Base-by-base conservation (phyloP, 306 rosid species). In the Inga leiocalycina region DNA sequence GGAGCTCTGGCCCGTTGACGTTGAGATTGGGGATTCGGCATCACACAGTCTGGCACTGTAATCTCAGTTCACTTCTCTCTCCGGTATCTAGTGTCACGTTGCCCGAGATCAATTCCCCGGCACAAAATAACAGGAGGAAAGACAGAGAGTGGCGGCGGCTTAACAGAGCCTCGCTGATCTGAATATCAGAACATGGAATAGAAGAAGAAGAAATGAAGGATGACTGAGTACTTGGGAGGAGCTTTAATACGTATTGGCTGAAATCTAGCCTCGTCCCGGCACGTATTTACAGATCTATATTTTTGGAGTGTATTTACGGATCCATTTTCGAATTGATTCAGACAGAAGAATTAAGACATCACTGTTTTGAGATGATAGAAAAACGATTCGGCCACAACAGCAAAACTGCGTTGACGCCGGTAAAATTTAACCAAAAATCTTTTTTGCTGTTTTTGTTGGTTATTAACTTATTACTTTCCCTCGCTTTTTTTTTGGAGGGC, bases 1-100 rank as follows among this genome's bases (percentile, higher is more conserved):
- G 90, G 81, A 34, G 78, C 20, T 61, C 84, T 80, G 16, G 80
- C 80, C 15, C 92, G 85, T 37, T 80, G 89, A 65, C 82, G 88
- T 52, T 86, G 91, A 32, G 89, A 51, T 24, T 91, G 92, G 10
- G 89, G 83, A 49, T 81, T 84, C 81, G 87, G 91, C 98, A 92
- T 92, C 81, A 24, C 62, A 16, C 67, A 15, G 51, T 43, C 9
- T 43, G 65, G 64, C 77, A 59, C 77, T 52, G 73, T 44, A 43
- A 70, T 79, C 65, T n/a, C 84, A 65, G 76, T 68, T 24, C 30
- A 5, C 65, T 16, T 79, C 65, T 78, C 66, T 9, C 32, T 19
- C 49, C 16, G 22, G 9, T 44, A 15, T 22, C 4, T 24, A 59
- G 69, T 56, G 16, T 14, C 27, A 49, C 39, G 39, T 2, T 45